phyloP scores from a whole-genome alignment of 225 moss, liverwort and hornwort species.

The Asterella californica region DNA sequence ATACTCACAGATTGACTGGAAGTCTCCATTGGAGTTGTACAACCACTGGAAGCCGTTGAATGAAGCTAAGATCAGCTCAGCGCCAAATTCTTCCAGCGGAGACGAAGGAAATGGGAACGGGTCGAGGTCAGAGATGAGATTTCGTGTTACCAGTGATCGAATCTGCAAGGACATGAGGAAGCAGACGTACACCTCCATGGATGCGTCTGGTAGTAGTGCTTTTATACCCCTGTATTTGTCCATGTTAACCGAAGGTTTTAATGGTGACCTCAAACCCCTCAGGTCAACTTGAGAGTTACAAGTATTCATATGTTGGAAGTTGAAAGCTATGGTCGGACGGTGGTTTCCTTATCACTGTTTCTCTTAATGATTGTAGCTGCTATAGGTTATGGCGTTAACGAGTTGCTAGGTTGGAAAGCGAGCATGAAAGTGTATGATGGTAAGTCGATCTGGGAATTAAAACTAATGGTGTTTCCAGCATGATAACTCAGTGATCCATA shows the following conservation, averaged over 20 bases:
- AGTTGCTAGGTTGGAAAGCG: conserved; percentile 70
- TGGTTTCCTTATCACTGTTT: not conserved
- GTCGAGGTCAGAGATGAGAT: conserved; percentile 40
- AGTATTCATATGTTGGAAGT: not conserved
- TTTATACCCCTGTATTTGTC: not conserved
- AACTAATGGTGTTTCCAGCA: not conserved
- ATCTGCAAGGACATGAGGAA: conserved; percentile 77
- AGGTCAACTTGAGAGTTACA: not conserved
- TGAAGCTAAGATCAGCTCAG: conserved; percentile 18
- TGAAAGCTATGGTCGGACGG: not conserved
- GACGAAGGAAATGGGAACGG: conserved; percentile 32
- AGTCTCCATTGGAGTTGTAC: conserved; percentile 54
- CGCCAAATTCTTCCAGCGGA: conserved; percentile 9
- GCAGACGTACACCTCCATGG: conserved; percentile 79
- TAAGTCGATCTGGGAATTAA: conserved; percentile 22
- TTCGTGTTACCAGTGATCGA: conserved; percentile 72
- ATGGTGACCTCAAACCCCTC: not conserved
- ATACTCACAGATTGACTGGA: conserved; percentile 62
- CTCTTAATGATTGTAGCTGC: conserved; percentile 46
- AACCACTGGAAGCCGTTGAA: conserved; percentile 54
- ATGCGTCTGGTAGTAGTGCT: conserved; percentile 56
- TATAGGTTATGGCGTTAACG: conserved; percentile 68
- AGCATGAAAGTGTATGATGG: conserved; percentile 66
- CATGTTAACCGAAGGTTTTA: not conserved
- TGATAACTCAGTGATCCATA: not conserved